phyloP scores from a whole-genome alignment of 2,329 filamentous ascomycete species.

The Chaetothyriales sp. region DNA sequence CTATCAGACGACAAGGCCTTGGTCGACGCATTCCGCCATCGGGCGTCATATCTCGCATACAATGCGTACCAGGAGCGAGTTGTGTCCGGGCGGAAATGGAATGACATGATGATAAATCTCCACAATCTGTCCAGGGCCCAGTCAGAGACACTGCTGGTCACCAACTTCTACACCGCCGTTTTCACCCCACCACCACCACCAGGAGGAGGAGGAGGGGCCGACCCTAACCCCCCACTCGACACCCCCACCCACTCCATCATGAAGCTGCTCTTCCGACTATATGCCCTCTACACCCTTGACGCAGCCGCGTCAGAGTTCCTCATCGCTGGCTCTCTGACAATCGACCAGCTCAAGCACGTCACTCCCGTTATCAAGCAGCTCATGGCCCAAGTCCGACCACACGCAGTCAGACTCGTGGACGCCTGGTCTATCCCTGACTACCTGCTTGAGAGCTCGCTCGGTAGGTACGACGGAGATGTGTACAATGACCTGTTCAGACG shows the following conservation, averaged over 20 bases:
- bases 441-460: conserved; percentile 53
- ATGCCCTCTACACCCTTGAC: conserved; percentile 50
- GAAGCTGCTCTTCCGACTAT: conserved; percentile 51
- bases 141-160: conserved; percentile 60
- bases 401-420: conserved; percentile 56
- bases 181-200: conserved; percentile 34
- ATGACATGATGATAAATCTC: conserved; percentile 60
- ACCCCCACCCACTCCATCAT: conserved; percentile 42
- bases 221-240: conserved; percentile 36
- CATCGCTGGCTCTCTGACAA: conserved; percentile 47
- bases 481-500: conserved; percentile 38
- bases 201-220: no score
- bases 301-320: conserved; percentile 57
- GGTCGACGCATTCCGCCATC: conserved; percentile 59
- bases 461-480: conserved; percentile 35
- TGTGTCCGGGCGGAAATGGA: conserved; percentile 60
- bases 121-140: conserved; percentile 59
- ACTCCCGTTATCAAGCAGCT: conserved; percentile 34
- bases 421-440: conserved; percentile 63
- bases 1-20: conserved; percentile 52
- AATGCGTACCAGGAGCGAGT: conserved; percentile 59
- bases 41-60: conserved; percentile 56
- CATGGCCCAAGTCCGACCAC: conserved; percentile 56
- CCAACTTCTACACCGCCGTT: conserved; percentile 60
- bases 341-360: conserved; percentile 20